A percentile compares a stretch with the other conserved stretches of the same genome.
These are phyloP conservation scores for Clausena lansium DNA, from an alignment of 345 rosid genomes.

Conservation along the genomic window DNA sequence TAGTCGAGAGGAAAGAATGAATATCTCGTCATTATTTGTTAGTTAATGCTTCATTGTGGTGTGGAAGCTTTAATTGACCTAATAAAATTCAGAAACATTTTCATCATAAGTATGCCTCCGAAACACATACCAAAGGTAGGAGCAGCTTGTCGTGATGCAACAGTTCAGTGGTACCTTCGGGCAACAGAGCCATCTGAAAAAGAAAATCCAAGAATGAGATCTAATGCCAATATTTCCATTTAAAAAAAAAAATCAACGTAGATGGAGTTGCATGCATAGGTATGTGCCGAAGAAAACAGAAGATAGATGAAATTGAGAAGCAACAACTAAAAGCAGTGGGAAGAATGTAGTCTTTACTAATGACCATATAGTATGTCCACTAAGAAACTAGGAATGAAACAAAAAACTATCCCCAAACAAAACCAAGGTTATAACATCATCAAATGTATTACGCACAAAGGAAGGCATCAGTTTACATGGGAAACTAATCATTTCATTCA, in stretches of 20 bases:
- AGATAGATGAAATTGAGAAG: not conserved
- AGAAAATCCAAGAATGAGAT: constrained; percentile 20
- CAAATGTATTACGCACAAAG: not conserved
- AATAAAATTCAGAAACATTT: not conserved
- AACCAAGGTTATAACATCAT: not conserved
- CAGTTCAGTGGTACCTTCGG: constrained; percentile 91
- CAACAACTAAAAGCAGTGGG: not conserved
- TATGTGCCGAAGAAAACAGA: not conserved
- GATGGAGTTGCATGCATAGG: constrained; percentile 2
- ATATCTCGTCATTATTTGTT: not conserved
- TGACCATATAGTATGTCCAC: not conserved
- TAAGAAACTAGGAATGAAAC: not conserved
- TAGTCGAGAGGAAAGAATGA: not conserved
- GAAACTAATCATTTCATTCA: not conserved
- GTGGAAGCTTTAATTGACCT: not conserved
- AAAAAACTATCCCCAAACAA: not conserved
- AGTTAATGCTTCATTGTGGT: not conserved
- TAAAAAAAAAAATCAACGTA: not conserved
- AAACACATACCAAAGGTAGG: constrained; percentile 76
- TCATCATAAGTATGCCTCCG: constrained; percentile 12
- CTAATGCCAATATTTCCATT: constrained; percentile 7
- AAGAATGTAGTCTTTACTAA: not conserved
- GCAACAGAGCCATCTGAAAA: constrained; percentile 92
- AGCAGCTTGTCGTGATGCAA: constrained; percentile 83
- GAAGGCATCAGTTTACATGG: not conserved